phyloP scores from a whole-genome alignment of 108 stramenopile species.

The Cyclostephanos invisitatus region DNA sequence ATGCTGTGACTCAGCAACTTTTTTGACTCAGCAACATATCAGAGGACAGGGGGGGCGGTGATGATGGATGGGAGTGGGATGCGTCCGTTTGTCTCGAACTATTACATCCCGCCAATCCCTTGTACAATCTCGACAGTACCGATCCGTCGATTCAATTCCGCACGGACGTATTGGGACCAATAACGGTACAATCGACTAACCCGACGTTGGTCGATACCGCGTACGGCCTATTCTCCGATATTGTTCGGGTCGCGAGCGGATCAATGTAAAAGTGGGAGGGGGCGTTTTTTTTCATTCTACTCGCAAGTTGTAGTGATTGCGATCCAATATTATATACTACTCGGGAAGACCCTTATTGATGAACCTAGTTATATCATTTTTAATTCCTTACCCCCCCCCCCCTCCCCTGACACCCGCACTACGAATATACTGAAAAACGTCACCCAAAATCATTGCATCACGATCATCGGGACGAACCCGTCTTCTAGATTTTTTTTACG shows the following conservation, averaged over 20 bases:
- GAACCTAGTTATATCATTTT: neutral
- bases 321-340: too few relatives aligned
- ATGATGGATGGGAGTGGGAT: constrained; percentile 12
- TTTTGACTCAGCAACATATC: too few relatives aligned
- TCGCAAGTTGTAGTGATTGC: too few relatives aligned
- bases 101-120: constrained; percentile 21
- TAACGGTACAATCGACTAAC: constrained; percentile 25
- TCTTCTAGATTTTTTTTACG: too few relatives aligned
- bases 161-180: constrained; percentile 36
- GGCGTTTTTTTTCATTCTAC: too few relatives aligned
- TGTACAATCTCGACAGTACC: constrained; percentile 34
- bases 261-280: neutral
- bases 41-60: too few relatives aligned
- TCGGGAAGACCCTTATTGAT: neutral
- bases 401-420: too few relatives aligned
- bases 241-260: constrained; percentile 32
- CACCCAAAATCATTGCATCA: too few relatives aligned
- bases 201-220: constrained; percentile 45
- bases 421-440: too few relatives aligned
- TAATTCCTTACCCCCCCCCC: too few relatives aligned
- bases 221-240: constrained; percentile 43
- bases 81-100: constrained; percentile 19
- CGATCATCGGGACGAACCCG: too few relatives aligned
- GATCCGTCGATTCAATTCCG: constrained; percentile 28
- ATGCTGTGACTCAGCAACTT: too few relatives aligned